Evolutionary conservation across 1,284 basidiomycete genomes (phyloP).

Genomic region (Moniliophthora roreri): DNA sequence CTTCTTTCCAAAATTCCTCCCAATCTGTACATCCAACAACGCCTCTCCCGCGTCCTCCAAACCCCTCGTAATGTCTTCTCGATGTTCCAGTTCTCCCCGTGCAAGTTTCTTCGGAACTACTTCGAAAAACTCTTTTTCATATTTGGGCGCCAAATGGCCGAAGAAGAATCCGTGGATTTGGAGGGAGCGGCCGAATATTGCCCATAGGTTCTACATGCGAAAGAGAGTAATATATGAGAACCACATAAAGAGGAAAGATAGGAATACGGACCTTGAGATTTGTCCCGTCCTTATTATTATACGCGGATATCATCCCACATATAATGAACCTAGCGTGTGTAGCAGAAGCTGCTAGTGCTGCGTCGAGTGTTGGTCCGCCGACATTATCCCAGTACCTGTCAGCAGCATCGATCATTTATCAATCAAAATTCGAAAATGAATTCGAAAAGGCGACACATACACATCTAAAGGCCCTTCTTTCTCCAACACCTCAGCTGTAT

Average conservation of each 20-base stretch:
- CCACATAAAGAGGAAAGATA: too few species aligned
- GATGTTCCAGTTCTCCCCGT: constrained; percentile 49
- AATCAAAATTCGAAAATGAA: background rate
- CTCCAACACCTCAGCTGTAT: constrained; percentile 50
- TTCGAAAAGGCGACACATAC: constrained; percentile 28
- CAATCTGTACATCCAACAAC: constrained; percentile 41
- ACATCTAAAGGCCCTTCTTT: constrained; percentile 58
- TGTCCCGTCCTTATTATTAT: background rate
- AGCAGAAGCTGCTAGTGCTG: constrained; percentile 19
- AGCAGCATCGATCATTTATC: background rate
- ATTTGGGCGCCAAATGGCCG: constrained; percentile 28
- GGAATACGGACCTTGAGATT: background rate
- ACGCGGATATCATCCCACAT: constrained; percentile 10
- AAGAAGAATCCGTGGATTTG: constrained; percentile 54
- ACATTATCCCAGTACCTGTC: constrained; percentile 41
- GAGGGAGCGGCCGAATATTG: constrained; percentile 44
- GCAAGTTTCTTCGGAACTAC: constrained; percentile 43
- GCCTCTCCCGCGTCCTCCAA: constrained; percentile 39
- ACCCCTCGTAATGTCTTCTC: constrained; percentile 40
- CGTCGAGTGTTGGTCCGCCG: constrained; percentile 25
- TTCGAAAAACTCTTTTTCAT: constrained; percentile 34
- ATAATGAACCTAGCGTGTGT: constrained; percentile 13
- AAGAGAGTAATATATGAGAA: too few species aligned
- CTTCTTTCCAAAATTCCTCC: constrained; percentile 47
- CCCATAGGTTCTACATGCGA: too few species aligned